Evolutionary conservation across 2,329 filamentous ascomycete species (phyloP).

Genomic region (Phialophora macrospora): DNA sequence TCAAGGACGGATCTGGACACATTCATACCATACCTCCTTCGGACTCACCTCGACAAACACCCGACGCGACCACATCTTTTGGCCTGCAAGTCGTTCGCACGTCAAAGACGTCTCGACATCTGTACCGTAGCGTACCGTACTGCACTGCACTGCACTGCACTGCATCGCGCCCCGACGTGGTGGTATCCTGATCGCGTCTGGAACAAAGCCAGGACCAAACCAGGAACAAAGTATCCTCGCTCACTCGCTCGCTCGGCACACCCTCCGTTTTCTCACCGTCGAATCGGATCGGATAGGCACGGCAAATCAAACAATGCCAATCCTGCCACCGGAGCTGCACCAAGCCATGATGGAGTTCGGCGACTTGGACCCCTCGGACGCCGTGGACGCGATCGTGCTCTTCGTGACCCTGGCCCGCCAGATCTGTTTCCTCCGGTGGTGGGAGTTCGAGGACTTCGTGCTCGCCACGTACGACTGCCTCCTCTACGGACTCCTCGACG

Average conservation of each 20-base stretch:
- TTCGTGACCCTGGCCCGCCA: not conserved
- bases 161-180: no score
- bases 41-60: not conserved
- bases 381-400: not conserved
- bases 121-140: no score
- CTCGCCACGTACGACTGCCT: not conserved
- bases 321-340: not conserved
- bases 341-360: not conserved
- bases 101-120: not conserved
- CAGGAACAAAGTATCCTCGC: no score
- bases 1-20: not conserved
- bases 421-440: not conserved
- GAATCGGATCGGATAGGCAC: no score
- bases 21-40: not conserved
- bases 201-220: no score
- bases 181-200: no score
- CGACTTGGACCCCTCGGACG: not conserved
- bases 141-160: no score
- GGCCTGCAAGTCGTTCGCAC: not conserved
- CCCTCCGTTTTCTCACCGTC: no score
- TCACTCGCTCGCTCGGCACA: not conserved
- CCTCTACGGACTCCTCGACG: not conserved
- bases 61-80: not conserved
- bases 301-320: not conserved
- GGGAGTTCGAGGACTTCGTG: not conserved